Conservation (phyloP, 176 grass and related monocot species). For the Zoysia pacifica region DNA sequence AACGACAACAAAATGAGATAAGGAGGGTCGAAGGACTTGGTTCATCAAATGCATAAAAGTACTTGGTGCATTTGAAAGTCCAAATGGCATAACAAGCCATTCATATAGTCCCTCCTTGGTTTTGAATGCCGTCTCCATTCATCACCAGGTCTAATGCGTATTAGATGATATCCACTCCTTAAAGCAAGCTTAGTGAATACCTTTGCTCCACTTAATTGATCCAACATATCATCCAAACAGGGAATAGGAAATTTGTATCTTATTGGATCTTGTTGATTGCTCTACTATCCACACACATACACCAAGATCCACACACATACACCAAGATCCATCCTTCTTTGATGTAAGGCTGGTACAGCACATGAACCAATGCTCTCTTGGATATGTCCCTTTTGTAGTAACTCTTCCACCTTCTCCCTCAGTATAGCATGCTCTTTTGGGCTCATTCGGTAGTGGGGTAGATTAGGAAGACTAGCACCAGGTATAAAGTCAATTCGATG, state of each 20-base stretch:
- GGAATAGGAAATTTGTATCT: constrained; percentile 19
- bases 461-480: neutral
- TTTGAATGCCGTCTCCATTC: neutral
- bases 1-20: neutral
- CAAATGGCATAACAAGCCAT: constrained; percentile 23
- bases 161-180: neutral
- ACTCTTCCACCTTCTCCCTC: neutral
- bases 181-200: constrained; percentile 8
- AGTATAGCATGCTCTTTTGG: neutral
- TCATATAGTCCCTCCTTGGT: neutral
- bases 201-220: constrained; percentile 4
- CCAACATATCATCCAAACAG: neutral
- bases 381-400: neutral
- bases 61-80: neutral
- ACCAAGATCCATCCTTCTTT: neutral
- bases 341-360: neutral
- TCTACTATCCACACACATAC: neutral
- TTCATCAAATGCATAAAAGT: constrained; percentile 25
- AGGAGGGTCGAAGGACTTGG: neutral
- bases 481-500: neutral
- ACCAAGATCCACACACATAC: neutral
- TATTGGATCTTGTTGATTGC: neutral
- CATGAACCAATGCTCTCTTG: neutral
- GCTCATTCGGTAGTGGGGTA: neutral
- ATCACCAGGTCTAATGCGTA: neutral